phyloP scores from a whole-genome alignment of 202 grass and related monocot species.

The Digitaria exilis region DNA sequence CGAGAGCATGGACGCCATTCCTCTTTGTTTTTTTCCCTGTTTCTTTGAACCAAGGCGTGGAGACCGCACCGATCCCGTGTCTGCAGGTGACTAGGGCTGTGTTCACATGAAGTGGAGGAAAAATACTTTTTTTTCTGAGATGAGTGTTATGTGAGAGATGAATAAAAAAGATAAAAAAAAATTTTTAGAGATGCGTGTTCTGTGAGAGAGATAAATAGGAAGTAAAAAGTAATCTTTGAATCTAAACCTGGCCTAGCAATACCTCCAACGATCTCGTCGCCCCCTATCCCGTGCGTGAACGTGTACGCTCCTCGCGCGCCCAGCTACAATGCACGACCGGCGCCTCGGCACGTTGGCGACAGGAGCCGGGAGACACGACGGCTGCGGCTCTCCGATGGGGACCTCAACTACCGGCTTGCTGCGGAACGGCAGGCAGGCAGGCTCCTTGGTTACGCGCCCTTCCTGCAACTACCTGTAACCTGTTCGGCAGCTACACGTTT shows the following conservation, averaged over 20 bases:
- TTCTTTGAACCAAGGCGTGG: neutral
- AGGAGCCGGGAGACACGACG: slow-evolving; percentile 40
- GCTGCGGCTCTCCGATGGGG: neutral
- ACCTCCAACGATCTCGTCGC: neutral
- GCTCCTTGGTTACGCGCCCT: slow-evolving; percentile 34
- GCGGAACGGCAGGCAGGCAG: slow-evolving; percentile 16
- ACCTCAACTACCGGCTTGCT: slow-evolving; percentile 1
- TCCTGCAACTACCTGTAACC: neutral
- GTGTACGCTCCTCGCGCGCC: neutral
- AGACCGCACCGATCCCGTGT: neutral
- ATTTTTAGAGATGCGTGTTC: too few species aligned
- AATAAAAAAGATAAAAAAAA: too few species aligned
- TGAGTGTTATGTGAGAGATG: too few species aligned
- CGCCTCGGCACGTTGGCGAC: slow-evolving; percentile 31
- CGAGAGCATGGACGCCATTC: neutral
- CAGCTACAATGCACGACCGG: neutral
- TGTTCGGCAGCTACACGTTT: neutral
- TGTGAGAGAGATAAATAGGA: too few species aligned
- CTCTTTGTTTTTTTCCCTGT: neutral
- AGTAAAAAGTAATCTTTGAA: too few species aligned
- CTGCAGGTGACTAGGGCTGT: slow-evolving; percentile 10
- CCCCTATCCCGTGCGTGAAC: slow-evolving; percentile 1
- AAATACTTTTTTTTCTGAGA: too few species aligned
- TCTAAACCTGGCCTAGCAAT: too few species aligned
- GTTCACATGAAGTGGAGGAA: too few species aligned